A percentile compares a stretch with the other conserved stretches of the same genome.
Conservation (phyloP, 2,329 filamentous ascomycete species). For the Botrytis pseudocinerea region DNA sequence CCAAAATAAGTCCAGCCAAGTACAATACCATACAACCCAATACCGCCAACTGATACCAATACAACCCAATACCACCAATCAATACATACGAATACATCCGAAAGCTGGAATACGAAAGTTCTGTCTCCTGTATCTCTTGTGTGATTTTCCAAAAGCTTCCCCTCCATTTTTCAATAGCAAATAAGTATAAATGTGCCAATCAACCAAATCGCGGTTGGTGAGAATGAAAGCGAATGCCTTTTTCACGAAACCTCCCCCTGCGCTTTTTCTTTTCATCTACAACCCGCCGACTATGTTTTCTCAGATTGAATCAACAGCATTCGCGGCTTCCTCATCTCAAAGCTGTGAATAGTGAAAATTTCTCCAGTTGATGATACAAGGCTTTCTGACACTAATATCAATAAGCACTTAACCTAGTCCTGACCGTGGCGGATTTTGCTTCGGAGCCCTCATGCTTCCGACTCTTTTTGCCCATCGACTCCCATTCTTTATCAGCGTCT, state of each 20-base stretch:
- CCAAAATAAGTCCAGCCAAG: neutral
- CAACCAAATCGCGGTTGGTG: neutral
- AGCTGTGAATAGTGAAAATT: neutral
- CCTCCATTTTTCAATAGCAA: neutral
- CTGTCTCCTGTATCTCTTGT: neutral
- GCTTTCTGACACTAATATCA: neutral
- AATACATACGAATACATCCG: conserved; percentile 1
- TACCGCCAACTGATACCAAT: conserved; percentile 2
- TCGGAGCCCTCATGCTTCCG: neutral
- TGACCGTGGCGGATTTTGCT: neutral
- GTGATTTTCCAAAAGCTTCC: neutral
- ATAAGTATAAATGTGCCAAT: conserved; percentile 14
- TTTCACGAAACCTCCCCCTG: neutral
- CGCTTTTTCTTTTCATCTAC: neutral
- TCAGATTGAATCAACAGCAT: neutral
- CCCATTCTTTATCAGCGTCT: conserved; percentile 7
- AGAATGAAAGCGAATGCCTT: conserved; percentile 9
- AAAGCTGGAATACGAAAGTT: neutral
- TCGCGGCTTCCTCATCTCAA: neutral
- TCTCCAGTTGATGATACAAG: neutral
- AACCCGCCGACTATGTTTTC: neutral
- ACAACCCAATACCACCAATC: neutral
- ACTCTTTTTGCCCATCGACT: conserved; percentile 2
- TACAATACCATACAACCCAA: conserved; percentile 8
- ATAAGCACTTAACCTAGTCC: neutral